Base-by-base conservation (phyloP, 1,139 yeast species). In the Saccharomyces uvarum region DNA sequence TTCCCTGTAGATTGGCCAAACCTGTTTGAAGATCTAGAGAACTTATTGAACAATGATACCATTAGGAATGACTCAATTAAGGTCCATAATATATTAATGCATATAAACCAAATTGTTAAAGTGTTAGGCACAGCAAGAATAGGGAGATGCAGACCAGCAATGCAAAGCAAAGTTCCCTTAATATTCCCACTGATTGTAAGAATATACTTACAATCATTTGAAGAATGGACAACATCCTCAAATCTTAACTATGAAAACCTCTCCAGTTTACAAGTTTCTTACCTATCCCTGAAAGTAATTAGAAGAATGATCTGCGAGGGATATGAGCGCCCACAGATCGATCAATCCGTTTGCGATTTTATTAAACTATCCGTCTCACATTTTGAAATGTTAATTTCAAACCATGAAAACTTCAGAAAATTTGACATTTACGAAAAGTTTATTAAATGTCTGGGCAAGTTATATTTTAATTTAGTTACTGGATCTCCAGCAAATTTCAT, bases 1-100 rank as follows among this genome's bases (percentile, higher is more conserved):
- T 93, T 87, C 68, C 98, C 98, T 0, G 70, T 74, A 7, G 91
- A 86, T 50, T 93, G 98, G 98, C 90, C 95, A 0, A 72, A 77
- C 1, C 68, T 90, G 29, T 86, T 91, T 64, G 90, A 86, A 55
- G 83, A 83, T 13, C 62, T 90, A 1, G 79, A 80, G 19, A 65
- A 66, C 2, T 73, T 83, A 31, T 73, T 88, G 50, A 75, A 74
- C 46, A 66, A 73, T 16, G 75, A 77, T 1, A 63, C 68, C 16
- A 60, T 63, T 5, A 62, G 69, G 52, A 75, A 75, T 33, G 81
- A 84, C 61, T 65, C 80, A 48, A 74, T 80, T 0, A 77, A 80
- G 51, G 72, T 83, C 11, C 81, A 83, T 66, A 88, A 89, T 63
- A 65, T 82, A 13, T 76, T 90, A 57, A 73, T 83, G 24, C 81